These are phyloP conservation scores for Ogataea haglerorum DNA, from an alignment of 805 yeast species.

Conservation along the genomic window DNA sequence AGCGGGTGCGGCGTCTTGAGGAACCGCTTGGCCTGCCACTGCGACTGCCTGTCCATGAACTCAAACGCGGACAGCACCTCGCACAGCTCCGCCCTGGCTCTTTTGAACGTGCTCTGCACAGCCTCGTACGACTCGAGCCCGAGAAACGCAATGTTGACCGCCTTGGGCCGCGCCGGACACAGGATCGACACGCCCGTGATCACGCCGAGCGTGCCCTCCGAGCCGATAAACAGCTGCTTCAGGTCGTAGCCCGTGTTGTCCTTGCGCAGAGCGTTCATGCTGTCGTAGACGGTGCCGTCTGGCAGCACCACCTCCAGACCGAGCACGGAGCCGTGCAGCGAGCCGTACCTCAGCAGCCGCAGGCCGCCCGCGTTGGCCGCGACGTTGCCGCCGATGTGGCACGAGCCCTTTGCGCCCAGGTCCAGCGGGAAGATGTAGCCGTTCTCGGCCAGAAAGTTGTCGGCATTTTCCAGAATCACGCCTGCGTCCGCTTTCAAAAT, in stretches of 20 bases:
- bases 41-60: conserved; percentile 81
- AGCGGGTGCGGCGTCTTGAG: conserved; percentile 70
- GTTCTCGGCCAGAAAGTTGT: conserved; percentile 67
- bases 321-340: conserved; percentile 85
- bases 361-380: conserved; percentile 97
- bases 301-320: conserved; percentile 94
- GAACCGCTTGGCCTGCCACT: conserved; percentile 57
- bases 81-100: conserved; percentile 72
- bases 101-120: conserved; percentile 78
- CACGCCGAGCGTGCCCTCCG: conserved; percentile 89
- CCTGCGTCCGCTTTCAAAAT: conserved; percentile 90
- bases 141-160: conserved; percentile 82
- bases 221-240: conserved; percentile 89
- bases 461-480: conserved; percentile 81
- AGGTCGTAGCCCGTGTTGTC: conserved; percentile 95
- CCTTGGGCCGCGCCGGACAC: conserved; percentile 85
- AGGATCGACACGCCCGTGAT: conserved; percentile 87
- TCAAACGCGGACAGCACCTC: conserved; percentile 92
- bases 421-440: conserved; percentile 92
- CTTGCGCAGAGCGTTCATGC: conserved; percentile 82
- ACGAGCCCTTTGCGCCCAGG: conserved; percentile 94
- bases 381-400: conserved; percentile 92
- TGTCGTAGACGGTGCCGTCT: conserved; percentile 76
- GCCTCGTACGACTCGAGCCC: conserved; percentile 78
- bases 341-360: conserved; percentile 82